Evolutionary conservation across 768 basidiomycete species (phyloP).

Genomic region (Agaricus sinodeliciosus): DNA sequence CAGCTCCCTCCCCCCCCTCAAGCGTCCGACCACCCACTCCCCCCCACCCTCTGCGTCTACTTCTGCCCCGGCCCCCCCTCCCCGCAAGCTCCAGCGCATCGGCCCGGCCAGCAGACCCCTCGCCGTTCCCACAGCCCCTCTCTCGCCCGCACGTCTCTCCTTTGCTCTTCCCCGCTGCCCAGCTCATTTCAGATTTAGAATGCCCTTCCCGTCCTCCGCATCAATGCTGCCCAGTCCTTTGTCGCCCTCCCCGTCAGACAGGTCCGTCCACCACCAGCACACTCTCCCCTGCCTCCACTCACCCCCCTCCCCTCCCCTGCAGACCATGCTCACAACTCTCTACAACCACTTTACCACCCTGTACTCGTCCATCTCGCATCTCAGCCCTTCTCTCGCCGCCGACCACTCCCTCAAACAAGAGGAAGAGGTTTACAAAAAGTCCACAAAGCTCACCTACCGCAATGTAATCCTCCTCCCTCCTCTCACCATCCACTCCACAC

Average conservation of each 20-base stretch:
- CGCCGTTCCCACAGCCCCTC: conserved; percentile 34
- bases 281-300: not conserved
- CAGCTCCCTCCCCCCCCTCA: conserved; percentile 13
- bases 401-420: conserved; percentile 83
- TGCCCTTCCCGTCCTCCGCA: conserved; percentile 58
- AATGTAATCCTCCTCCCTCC: conserved; percentile 39
- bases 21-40: conserved; percentile 41
- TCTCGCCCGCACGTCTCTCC: conserved; percentile 22
- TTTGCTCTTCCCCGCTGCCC: not conserved
- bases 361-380: conserved; percentile 49
- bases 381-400: conserved; percentile 55
- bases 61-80: conserved; percentile 15
- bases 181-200: conserved; percentile 25
- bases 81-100: conserved; percentile 36
- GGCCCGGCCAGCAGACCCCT: conserved; percentile 31
- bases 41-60: conserved; percentile 12
- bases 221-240: conserved; percentile 62
- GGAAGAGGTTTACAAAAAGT: conserved; percentile 66
- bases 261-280: conserved; percentile 27
- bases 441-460: conserved; percentile 76
- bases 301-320: conserved; percentile 6
- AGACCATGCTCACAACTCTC: conserved; percentile 67
- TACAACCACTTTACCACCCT: conserved; percentile 68
- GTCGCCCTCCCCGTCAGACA: conserved; percentile 73
- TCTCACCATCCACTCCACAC: not conserved